Conservation (phyloP, 2,329 filamentous ascomycete species). For the Sphaceloma murrayae region DNA sequence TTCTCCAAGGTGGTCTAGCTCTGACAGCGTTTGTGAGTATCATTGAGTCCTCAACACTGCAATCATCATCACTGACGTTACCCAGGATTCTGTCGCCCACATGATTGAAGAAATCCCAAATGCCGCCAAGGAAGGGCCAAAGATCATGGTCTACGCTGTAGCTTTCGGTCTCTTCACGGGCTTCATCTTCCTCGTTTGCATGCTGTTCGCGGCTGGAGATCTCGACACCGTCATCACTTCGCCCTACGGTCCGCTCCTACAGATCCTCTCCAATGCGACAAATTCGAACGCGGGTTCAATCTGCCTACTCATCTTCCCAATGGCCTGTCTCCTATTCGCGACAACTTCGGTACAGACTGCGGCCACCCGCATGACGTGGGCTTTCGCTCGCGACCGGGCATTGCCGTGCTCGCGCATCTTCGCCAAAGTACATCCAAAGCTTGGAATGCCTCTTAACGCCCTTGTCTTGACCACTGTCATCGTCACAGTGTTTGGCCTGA, state of each 20-base stretch:
- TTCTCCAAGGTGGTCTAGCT: conserved; percentile 31
- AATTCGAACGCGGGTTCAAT: conserved; percentile 28
- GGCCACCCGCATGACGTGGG: conserved; percentile 30
- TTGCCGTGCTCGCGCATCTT: conserved; percentile 29
- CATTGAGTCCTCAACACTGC: neutral
- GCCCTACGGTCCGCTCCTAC: conserved; percentile 27
- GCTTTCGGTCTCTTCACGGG: conserved; percentile 29
- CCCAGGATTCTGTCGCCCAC: conserved; percentile 40
- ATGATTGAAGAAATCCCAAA: conserved; percentile 37
- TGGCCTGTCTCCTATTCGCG: conserved; percentile 30
- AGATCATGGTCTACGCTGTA: conserved; percentile 31
- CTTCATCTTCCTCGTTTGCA: conserved; percentile 29
- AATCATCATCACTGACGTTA: neutral
- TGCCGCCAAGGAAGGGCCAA: conserved; percentile 28
- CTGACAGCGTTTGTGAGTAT: conserved; percentile 35
- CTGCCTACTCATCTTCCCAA: conserved; percentile 30
- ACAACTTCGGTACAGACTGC: conserved; percentile 31
- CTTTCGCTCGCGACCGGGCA: conserved; percentile 31
- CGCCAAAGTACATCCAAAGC: conserved; percentile 27
- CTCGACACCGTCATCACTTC: conserved; percentile 27
- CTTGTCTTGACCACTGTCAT: conserved; percentile 27
- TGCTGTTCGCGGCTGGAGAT: conserved; percentile 31
- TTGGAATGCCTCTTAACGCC: conserved; percentile 30
- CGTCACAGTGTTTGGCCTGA: conserved; percentile 29
- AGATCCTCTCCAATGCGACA: conserved; percentile 30